phyloP scores from a whole-genome alignment of 2,329 filamentous ascomycete species.

The Aspergillus niger region DNA sequence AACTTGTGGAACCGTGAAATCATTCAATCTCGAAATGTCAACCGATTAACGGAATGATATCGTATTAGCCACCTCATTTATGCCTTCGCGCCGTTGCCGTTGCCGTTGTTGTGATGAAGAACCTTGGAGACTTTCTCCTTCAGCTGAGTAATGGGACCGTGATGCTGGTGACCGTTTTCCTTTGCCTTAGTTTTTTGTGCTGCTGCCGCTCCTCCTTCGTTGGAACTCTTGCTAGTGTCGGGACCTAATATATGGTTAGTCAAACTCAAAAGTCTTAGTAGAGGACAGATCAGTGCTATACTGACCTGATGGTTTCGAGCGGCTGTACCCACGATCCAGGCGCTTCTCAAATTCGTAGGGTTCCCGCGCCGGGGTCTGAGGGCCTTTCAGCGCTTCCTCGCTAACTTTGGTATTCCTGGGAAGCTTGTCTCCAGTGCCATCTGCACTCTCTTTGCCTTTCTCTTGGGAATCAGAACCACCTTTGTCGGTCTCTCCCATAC shows the following conservation, averaged over 20 bases:
- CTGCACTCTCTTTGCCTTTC: neutral
- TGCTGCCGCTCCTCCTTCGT: neutral
- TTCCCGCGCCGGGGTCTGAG: conserved; percentile 25
- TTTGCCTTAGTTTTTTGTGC: neutral
- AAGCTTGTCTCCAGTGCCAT: neutral
- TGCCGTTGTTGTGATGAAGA: conserved; percentile 3
- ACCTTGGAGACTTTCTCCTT: conserved; percentile 39
- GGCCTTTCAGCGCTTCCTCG: conserved; percentile 34
- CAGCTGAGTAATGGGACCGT: conserved; percentile 25
- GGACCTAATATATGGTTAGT: neutral
- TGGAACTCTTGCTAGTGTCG: neutral
- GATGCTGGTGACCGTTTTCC: conserved; percentile 6
- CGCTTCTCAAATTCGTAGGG: conserved; percentile 35
- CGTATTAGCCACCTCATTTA: no score
- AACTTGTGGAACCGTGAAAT: no score
- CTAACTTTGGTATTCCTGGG: conserved; percentile 23
- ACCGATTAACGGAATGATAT: no score
- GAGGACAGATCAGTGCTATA: neutral
- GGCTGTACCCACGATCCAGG: conserved; percentile 13
- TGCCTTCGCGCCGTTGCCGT: neutral
- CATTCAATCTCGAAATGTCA: no score
- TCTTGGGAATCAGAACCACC: neutral
- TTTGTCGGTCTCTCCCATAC: neutral
- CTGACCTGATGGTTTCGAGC: neutral
- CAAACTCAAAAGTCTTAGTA: no score